These are phyloP conservation scores for Pythium periplocum DNA, from an alignment of 352 stramenopile genomes.

Conservation along the genomic window DNA sequence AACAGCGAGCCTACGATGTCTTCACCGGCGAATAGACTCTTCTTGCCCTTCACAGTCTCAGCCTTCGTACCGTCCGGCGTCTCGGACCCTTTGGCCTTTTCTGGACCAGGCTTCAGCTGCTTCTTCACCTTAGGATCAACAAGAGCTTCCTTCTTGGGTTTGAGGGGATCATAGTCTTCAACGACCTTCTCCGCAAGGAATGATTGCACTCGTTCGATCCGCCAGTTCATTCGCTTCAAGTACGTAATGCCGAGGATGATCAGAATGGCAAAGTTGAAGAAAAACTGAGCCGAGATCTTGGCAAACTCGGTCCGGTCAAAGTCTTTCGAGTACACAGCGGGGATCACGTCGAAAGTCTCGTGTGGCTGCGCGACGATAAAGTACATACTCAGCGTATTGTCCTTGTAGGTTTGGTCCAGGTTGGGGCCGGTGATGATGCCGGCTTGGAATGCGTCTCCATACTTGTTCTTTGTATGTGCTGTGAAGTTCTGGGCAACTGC, in stretches of 20 bases:
- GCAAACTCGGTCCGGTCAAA: constrained; percentile 61
- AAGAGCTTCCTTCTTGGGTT: not conserved
- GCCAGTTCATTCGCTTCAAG: constrained; percentile 73
- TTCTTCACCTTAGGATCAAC: constrained; percentile 6
- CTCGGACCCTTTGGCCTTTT: too few relatives aligned
- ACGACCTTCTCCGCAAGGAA: constrained; percentile 65
- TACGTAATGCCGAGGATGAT: constrained; percentile 46
- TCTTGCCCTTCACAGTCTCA: not conserved
- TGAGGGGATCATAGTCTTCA: constrained; percentile 5
- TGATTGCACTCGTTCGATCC: constrained; percentile 71
- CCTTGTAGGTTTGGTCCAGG: constrained; percentile 42
- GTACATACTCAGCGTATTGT: constrained; percentile 74
- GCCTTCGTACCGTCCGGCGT: not conserved
- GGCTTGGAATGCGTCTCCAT: constrained; percentile 50
- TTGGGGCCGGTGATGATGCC: constrained; percentile 66
- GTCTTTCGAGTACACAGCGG: constrained; percentile 66
- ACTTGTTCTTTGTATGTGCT: constrained; percentile 64
- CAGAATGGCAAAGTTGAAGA: constrained; percentile 39
- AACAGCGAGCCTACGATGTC: constrained; percentile 76
- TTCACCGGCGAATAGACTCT: constrained; percentile 16
- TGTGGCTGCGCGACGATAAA: constrained; percentile 69
- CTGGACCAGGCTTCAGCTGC: not conserved
- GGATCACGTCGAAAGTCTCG: constrained; percentile 49
- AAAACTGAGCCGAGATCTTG: constrained; percentile 52
- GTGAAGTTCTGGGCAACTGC: constrained; percentile 59